Percentiles rank a stretch among this genome's conserved stretches.
Conservation (phyloP, 106 monocot genomes). For the Triglochin maritima region DNA sequence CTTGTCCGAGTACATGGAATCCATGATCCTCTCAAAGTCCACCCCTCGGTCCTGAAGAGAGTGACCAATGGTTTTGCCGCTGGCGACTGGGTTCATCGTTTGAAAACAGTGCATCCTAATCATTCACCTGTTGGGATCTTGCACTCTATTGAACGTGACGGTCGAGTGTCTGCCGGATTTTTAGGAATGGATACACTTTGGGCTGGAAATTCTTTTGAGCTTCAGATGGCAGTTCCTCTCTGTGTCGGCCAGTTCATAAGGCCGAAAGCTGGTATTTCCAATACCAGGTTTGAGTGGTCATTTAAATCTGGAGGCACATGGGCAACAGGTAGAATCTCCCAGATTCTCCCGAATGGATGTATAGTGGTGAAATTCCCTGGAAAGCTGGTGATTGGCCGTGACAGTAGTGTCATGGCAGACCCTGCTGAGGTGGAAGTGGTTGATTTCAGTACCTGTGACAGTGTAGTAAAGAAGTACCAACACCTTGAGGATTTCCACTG, state of each 20-base stretch:
- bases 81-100: conserved; percentile 81
- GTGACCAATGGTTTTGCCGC: conserved; percentile 59
- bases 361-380: conserved; percentile 75
- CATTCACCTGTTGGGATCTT: conserved; percentile 62
- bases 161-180: conserved; percentile 46
- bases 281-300: conserved; percentile 65
- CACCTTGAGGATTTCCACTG: conserved; percentile 94
- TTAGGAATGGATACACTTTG: conserved; percentile 60
- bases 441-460: conserved; percentile 52
- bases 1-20: conserved; percentile 68
- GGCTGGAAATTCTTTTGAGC: conserved; percentile 40
- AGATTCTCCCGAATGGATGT: conserved; percentile 74
- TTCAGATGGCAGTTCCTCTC: conserved; percentile 69
- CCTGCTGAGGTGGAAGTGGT: conserved; percentile 70
- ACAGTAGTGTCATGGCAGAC: conserved; percentile 34
- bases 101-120: conserved; percentile 25
- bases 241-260: conserved; percentile 67
- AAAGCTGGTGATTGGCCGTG: conserved; percentile 41
- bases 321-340: conserved; percentile 48
- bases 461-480: conserved; percentile 69
- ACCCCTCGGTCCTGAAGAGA: conserved; percentile 49
- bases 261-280: conserved; percentile 32
- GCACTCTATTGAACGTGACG: conserved; percentile 60
- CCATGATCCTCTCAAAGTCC: conserved; percentile 59
- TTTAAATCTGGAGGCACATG: conserved; percentile 22